These are phyloP conservation scores for Fusarium sp. DNA, from an alignment of 2,329 filamentous ascomycete genomes.

Conservation along the genomic window DNA sequence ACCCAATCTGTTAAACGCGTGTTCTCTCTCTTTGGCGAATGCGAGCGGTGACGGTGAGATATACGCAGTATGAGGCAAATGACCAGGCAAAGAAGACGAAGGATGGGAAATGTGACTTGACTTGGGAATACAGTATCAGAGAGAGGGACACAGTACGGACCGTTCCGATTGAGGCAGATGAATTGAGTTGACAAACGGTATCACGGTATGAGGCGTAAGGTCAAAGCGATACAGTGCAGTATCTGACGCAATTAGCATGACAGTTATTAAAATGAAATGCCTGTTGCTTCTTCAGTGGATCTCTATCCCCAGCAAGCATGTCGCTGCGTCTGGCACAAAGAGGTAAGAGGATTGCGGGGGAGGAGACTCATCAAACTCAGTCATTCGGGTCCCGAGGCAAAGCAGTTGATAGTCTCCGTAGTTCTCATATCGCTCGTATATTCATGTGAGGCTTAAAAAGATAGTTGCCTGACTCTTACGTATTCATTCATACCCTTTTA, in stretches of 20 bases:
- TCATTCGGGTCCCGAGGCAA: background rate
- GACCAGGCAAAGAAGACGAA: background rate
- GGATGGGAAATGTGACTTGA: background rate
- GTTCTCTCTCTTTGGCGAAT: background rate
- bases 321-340: slow-evolving; percentile 8
- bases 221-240: background rate
- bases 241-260: background rate
- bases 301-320: background rate
- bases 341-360: slow-evolving; percentile 35
- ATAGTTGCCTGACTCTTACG: background rate
- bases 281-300: slow-evolving; percentile 7
- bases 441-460: background rate
- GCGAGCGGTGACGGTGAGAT: slow-evolving; percentile 10
- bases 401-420: background rate
- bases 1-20: background rate
- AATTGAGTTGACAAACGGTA: background rate
- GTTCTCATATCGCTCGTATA: background rate
- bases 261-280: background rate
- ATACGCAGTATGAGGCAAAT: no score
- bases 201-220: background rate
- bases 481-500: background rate
- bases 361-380: background rate
- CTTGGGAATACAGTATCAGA: background rate
- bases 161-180: background rate
- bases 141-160: slow-evolving; percentile 7